Percentiles rank a stretch among this genome's conserved stretches.
These are phyloP conservation scores for Termitomyces sp. DNA, from an alignment of 768 basidiomycete genomes.

Conservation along the genomic window DNA sequence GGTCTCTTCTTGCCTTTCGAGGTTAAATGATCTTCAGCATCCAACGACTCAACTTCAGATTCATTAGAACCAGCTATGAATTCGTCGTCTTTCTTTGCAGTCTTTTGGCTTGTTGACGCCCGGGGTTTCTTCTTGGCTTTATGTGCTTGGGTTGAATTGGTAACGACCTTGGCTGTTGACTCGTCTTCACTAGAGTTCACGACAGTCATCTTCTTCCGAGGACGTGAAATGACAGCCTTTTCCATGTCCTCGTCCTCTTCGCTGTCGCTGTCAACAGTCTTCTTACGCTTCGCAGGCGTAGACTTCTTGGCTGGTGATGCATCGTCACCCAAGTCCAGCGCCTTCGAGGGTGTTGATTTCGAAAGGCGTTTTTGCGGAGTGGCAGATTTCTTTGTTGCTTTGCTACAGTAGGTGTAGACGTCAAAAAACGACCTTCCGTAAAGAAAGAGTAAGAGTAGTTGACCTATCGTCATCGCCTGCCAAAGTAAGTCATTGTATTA, in stretches of 20 bases:
- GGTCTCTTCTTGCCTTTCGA: not conserved
- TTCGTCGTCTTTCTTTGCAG: conserved; percentile 22
- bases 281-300: conserved; percentile 24
- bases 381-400: conserved; percentile 1
- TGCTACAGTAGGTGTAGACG: not conserved
- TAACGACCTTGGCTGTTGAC: conserved; percentile 36
- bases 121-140: conserved; percentile 19
- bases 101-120: conserved; percentile 18
- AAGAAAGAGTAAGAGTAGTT: not conserved
- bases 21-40: conserved; percentile 13
- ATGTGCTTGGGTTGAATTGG: conserved; percentile 12
- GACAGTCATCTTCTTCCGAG: not conserved
- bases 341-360: not conserved
- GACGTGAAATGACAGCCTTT: conserved; percentile 2
- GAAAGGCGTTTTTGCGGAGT: not conserved
- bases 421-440: not conserved
- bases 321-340: conserved; percentile 11
- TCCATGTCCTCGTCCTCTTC: not conserved
- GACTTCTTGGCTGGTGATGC: conserved; percentile 16
- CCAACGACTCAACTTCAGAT: conserved; percentile 11
- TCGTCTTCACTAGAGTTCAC: conserved; percentile 15
- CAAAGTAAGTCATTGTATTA: not conserved
- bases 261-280: conserved; percentile 34
- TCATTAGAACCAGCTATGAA: conserved; percentile 16
- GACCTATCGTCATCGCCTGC: not conserved